These are phyloP conservation scores for California macrophylla DNA, from an alignment of 441 rosid genomes.

Conservation along the genomic window DNA sequence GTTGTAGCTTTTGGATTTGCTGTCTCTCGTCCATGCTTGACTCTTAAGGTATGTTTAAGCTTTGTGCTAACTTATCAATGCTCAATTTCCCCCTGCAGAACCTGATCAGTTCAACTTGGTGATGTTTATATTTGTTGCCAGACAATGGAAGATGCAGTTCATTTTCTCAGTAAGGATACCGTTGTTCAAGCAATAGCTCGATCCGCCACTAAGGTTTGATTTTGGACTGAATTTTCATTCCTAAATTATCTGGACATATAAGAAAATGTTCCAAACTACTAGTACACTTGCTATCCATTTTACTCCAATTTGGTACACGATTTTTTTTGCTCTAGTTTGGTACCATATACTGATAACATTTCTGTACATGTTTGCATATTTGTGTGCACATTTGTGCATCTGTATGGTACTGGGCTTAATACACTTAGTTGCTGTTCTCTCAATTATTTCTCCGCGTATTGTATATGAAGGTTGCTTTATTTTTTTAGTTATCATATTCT, in stretches of 20 bases:
- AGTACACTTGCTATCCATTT: neutral
- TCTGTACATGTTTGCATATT: neutral
- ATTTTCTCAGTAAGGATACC: constrained; percentile 95
- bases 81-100: constrained; percentile 9
- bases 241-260: constrained; percentile 4
- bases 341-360: neutral
- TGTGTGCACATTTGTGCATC: neutral
- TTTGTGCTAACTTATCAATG: constrained; percentile 13
- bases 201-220: constrained; percentile 92
- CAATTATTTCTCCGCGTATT: neutral
- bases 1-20: constrained; percentile 99
- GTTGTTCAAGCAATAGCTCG: constrained; percentile 94
- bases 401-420: neutral
- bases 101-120: neutral
- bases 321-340: neutral
- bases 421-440: neutral
- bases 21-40: constrained; percentile 97
- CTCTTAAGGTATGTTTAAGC: constrained; percentile 58
- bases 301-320: neutral
- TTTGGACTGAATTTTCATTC: neutral
- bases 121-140: constrained; percentile 32
- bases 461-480: neutral
- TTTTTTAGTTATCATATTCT: neutral
- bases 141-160: constrained; percentile 99
- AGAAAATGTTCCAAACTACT: neutral